These are phyloP conservation scores for Esteya vermicola DNA, from an alignment of 2,329 filamentous ascomycete genomes.

Conservation along the genomic window DNA sequence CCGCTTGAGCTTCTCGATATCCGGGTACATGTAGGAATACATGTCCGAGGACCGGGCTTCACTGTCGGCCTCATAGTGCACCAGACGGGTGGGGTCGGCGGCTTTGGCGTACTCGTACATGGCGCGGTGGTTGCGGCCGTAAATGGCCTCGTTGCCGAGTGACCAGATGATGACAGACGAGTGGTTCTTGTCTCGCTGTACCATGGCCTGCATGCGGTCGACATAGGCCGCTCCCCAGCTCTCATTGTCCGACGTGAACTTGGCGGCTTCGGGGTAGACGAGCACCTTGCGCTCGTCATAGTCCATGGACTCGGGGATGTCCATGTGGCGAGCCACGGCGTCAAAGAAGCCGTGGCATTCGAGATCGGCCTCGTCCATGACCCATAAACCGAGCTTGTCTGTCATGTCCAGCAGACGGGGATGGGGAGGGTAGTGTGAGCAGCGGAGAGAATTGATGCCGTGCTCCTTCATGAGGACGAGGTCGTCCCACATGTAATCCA, in stretches of 20 bases:
- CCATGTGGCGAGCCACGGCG: slow-evolving; percentile 30
- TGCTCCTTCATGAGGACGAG: slow-evolving; percentile 54
- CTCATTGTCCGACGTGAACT: slow-evolving; percentile 47
- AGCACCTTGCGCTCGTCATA: slow-evolving; percentile 46
- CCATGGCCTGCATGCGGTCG: slow-evolving; percentile 49
- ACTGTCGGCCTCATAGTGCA: slow-evolving; percentile 55
- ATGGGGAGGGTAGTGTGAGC: slow-evolving; percentile 54
- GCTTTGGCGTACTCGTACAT: slow-evolving; percentile 51
- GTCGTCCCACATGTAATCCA: slow-evolving; percentile 46
- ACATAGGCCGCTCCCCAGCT: slow-evolving; percentile 50
- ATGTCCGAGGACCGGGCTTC: slow-evolving; percentile 48
- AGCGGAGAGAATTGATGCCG: slow-evolving; percentile 58
- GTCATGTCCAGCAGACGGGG: slow-evolving; percentile 43
- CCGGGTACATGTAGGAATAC: slow-evolving; percentile 54
- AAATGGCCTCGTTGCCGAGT: slow-evolving; percentile 60
- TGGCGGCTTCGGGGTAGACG: slow-evolving; percentile 37
- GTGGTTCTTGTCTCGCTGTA: slow-evolving; percentile 58
- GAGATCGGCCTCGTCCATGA: slow-evolving; percentile 35
- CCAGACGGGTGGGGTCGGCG: slow-evolving; percentile 40
- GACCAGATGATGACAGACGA: slow-evolving; percentile 60
- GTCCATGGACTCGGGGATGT: slow-evolving; percentile 40
- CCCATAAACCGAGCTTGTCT: slow-evolving; percentile 53
- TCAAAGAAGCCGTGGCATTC: slow-evolving; percentile 41
- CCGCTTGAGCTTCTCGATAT: slow-evolving; percentile 33
- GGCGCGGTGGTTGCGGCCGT: slow-evolving; percentile 50